Evolutionary conservation across 1,139 yeast species (phyloP), one percentile per base, ranked within the genome.

Genomic region (Zygosaccharomyces pseudobailii): DNA sequence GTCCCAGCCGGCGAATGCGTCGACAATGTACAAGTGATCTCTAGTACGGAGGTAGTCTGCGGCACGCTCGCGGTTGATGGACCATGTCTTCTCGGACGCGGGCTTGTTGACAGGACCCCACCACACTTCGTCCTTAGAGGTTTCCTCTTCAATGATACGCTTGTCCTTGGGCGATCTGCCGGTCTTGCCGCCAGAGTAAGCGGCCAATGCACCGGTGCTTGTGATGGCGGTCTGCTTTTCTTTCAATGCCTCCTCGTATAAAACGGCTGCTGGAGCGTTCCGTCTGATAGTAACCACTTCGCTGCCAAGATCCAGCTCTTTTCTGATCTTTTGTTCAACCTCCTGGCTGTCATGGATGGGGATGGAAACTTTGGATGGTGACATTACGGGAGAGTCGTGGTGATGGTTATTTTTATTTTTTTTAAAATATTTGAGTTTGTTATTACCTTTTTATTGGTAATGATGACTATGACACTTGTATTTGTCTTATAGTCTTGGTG

Each of bases 71-170:
- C 96, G 85, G 69, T 94, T 87, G 63, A 92, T 90, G 65, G 83
- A 81, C 97, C 97, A 92, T 39, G 97, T 89, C 68, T 84, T 82
- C 72, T 88, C 96, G 55, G 88, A 85, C 63, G 92, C 92, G 73
- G 90, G 87, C 73, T 87, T 88, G 76, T 92, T 92, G 62, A 92
- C 98, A 7, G 97, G 97, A 27, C 98, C 98, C 98, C 98, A 92
- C 97, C 98, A 92, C 61, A 92, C 82, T 67, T 90, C 75, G 54
- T 87, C 80, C 49, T 79, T 71, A 36, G 97, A 89, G 46, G 94
- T 76, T 59, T 80, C 85, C 74, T 92, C 97, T 61, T 90, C 97
- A 56, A 92, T 97, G 71, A 92, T 87, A 75, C 98, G 88, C 72
- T 92, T 92, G 73, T 92, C 98, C 75, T 85, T 87, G 68, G 98